Evolutionary conservation across 2,329 filamentous ascomycete genomes (phyloP).

Genomic region (Alternaria brassicicola): DNA sequence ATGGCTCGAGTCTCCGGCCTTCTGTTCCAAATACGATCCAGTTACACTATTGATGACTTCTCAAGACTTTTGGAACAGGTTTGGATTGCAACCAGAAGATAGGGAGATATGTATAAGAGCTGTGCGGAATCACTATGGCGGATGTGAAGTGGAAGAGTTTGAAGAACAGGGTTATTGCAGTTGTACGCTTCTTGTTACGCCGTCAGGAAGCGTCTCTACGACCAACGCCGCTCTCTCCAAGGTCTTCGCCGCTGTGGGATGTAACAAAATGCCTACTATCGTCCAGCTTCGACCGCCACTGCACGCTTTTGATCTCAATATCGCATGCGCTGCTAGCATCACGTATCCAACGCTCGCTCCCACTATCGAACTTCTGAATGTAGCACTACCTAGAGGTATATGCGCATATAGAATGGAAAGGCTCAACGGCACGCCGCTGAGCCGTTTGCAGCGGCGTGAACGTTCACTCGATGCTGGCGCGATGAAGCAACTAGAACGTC

Average conservation of each 20-base stretch:
- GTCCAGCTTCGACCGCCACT: constrained; percentile 37
- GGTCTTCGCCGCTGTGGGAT: background rate
- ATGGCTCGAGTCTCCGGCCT: background rate
- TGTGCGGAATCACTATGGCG: constrained; percentile 5
- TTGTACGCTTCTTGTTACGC: constrained; percentile 13
- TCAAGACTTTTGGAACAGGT: constrained; percentile 7
- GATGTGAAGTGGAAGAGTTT: constrained; percentile 9
- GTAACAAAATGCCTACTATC: constrained; percentile 11
- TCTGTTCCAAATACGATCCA: background rate
- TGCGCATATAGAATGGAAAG: constrained; percentile 35
- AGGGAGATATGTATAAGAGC: background rate
- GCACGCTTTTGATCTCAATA: constrained; percentile 30
- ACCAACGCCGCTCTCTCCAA: background rate
- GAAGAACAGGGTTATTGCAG: constrained; percentile 20
- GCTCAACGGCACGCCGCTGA: constrained; percentile 34
- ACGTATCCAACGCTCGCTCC: constrained; percentile 37
- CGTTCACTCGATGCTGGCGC: background rate
- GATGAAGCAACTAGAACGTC: constrained; percentile 21
- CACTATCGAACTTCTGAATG: constrained; percentile 8
- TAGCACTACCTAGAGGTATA: constrained; percentile 19
- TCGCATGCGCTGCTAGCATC: constrained; percentile 23
- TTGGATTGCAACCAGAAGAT: background rate
- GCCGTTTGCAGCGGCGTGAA: constrained; percentile 14
- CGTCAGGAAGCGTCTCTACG: background rate
- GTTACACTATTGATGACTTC: background rate